These are phyloP conservation scores for Aspergillaceae sp. DNA, from an alignment of 2,329 filamentous ascomycete species.

Conservation along the genomic window DNA sequence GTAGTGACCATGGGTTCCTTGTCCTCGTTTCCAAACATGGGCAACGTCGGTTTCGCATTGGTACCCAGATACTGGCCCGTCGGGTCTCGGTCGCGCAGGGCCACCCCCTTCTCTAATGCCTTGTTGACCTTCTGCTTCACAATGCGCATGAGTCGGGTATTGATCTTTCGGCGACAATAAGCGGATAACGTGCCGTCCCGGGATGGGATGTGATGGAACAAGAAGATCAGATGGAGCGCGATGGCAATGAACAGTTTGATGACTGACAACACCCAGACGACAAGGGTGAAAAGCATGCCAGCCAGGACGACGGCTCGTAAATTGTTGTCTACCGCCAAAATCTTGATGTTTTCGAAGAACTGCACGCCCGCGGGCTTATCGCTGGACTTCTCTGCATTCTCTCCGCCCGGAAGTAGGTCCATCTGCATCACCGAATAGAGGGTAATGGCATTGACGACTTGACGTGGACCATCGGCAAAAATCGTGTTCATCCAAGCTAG, in stretches of 20 bases:
- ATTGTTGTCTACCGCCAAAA: conserved; percentile 63
- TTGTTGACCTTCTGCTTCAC: conserved; percentile 82
- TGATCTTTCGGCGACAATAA: conserved; percentile 89
- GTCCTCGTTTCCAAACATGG: conserved; percentile 46
- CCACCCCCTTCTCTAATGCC: conserved; percentile 69
- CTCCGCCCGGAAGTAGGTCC: conserved; percentile 57
- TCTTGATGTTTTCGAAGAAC: conserved; percentile 75
- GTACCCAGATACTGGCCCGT: conserved; percentile 26
- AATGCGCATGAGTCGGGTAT: conserved; percentile 72
- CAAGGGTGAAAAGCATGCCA: conserved; percentile 83
- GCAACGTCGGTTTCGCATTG: conserved; percentile 49
- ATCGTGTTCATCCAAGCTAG: conserved; percentile 79
- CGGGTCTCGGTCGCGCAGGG: conserved; percentile 46
- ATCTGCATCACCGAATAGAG: conserved; percentile 74
- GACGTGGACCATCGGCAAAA: conserved; percentile 83
- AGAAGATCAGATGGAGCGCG: conserved; percentile 75
- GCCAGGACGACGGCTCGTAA: conserved; percentile 75
- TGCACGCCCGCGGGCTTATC: conserved; percentile 58
- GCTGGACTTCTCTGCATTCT: conserved; percentile 35
- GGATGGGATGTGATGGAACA: conserved; percentile 84
- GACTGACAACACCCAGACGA: conserved; percentile 80
- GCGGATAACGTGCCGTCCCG: conserved; percentile 69
- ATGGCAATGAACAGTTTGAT: conserved; percentile 64
- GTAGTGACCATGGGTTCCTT: conserved; percentile 23
- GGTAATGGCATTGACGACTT: conserved; percentile 82